Percentiles rank a stretch among this genome's conserved stretches.
These are phyloP conservation scores for Musa beccarii DNA, from an alignment of 176 grass and related monocot species.

Conservation along the genomic window DNA sequence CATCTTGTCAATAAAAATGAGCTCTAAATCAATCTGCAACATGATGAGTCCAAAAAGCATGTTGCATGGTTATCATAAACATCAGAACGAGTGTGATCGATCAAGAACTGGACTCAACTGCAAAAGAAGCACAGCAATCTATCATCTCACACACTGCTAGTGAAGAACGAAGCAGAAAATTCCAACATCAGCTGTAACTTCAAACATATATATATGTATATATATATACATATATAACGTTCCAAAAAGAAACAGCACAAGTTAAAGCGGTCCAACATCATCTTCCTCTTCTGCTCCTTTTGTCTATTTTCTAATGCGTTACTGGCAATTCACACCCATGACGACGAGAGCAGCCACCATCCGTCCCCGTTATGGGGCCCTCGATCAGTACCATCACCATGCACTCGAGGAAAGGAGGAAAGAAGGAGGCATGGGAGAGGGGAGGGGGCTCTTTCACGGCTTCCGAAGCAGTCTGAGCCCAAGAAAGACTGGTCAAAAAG, in stretches of 20 bases:
- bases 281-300: not conserved
- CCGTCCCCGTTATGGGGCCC: not conserved
- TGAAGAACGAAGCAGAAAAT: not conserved
- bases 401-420: not conserved
- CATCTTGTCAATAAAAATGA: too few relatives aligned
- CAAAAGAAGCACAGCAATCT: too few relatives aligned
- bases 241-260: too few relatives aligned
- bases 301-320: not conserved
- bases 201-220: not conserved
- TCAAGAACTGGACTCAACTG: not conserved
- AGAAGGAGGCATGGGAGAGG: not conserved
- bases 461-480: not conserved
- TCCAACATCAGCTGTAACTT: not conserved
- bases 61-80: not conserved
- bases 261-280: not conserved
- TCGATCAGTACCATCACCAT: not conserved
- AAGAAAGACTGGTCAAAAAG: constrained; percentile 15
- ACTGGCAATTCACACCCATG: not conserved
- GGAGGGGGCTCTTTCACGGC: not conserved
- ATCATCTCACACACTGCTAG: not conserved
- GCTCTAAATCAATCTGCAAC: too few relatives aligned
- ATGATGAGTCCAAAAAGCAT: not conserved
- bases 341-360: not conserved
- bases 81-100: not conserved
- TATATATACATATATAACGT: too few relatives aligned